Conservation (phyloP, 345 rosid genomes). For the Hibiscus syriacus region DNA sequence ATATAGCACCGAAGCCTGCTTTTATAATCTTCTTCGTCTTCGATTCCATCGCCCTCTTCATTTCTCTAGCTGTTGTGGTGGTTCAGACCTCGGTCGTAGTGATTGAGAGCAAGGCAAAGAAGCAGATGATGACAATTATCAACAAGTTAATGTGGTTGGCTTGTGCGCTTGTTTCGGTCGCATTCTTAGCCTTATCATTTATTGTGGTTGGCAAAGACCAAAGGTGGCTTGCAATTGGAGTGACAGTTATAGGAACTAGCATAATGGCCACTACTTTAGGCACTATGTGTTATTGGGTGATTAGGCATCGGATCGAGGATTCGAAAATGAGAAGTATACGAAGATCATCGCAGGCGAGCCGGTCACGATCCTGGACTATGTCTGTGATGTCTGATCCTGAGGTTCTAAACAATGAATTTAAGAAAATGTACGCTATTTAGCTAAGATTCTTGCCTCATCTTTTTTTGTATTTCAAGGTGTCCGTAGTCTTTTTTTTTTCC, state of each 20-base stretch:
- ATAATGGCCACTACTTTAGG: too few relatives aligned
- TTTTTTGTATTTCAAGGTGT: too few relatives aligned
- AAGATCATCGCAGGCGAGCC: slow-evolving; percentile 48
- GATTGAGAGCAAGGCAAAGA: slow-evolving; percentile 87
- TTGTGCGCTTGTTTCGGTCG: slow-evolving; percentile 70
- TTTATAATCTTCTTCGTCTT: too few relatives aligned
- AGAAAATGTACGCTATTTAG: slow-evolving; percentile 11
- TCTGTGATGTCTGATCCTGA: too few relatives aligned
- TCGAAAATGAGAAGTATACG: slow-evolving; percentile 55
- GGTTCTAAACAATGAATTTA: slow-evolving; percentile 13
- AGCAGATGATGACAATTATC: slow-evolving; percentile 83
- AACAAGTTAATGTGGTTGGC: slow-evolving; percentile 96
- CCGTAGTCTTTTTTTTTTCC: neutral
- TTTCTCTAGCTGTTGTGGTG: slow-evolving; percentile 83
- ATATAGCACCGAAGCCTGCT: too few relatives aligned
- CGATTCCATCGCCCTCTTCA: too few relatives aligned
- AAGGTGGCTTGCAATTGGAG: slow-evolving; percentile 78
- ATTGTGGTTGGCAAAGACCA: slow-evolving; percentile 69
- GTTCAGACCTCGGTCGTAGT: slow-evolving; percentile 96
- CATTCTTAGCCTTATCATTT: slow-evolving; percentile 67
- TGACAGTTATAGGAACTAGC: too few relatives aligned
- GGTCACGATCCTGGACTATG: slow-evolving; percentile 42
- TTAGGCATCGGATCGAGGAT: slow-evolving; percentile 69
- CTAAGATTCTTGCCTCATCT: neutral
- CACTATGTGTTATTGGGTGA: too few relatives aligned